Base-by-base conservation (phyloP, 768 basidiomycete species). In the Scleroderma citrinum region DNA sequence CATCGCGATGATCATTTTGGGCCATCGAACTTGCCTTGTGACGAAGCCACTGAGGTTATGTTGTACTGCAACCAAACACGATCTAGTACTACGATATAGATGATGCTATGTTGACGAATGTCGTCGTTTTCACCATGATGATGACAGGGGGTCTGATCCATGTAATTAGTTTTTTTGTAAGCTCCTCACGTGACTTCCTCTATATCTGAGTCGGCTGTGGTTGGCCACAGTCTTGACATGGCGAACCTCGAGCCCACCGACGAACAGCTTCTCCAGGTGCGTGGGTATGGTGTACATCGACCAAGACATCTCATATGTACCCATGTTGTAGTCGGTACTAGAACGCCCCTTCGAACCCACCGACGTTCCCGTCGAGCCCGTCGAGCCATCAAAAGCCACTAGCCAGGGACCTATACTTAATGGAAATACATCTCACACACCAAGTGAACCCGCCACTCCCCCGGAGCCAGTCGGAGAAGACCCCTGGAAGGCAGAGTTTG, bases 401-500 rank as follows among this genome's bases (percentile, higher is more conserved):
- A 32, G n/a, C 30, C 10, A 21, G 30, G 19, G 16, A 7, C 6
- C 48, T 3, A 26, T 49, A 1, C 24, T 50, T 4, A 31, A 51
- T 1, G 12, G 26, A n/a, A 41, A 34, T 24, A 17, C 36, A 7
- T 12, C 52, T 5, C 42, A 47, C 8, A 14, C 44, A 35, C 17
- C 41, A 6, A 35, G 51, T 7, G 17, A 20, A 3, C 45, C 54
- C 16, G 19, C 44, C 2, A 6, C 32, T 0, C 29, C 54, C 42
- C 2, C 8, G 7, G 5, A 38, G 35, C 10, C 16, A 3, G 14
- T 39, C 2, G 59, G 56, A 17, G 69, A 77, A 31, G 80, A 80
- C 20, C 53, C 69, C 7, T 87, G 85, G 84, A 82, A 84, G 58
- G 67, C 68, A 14, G 76, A 82, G 58, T 87, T 90, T 61, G 82